Evolutionary conservation across 495 filamentous ascomycete species (phyloP).

Genomic region (Poronia punctata): DNA sequence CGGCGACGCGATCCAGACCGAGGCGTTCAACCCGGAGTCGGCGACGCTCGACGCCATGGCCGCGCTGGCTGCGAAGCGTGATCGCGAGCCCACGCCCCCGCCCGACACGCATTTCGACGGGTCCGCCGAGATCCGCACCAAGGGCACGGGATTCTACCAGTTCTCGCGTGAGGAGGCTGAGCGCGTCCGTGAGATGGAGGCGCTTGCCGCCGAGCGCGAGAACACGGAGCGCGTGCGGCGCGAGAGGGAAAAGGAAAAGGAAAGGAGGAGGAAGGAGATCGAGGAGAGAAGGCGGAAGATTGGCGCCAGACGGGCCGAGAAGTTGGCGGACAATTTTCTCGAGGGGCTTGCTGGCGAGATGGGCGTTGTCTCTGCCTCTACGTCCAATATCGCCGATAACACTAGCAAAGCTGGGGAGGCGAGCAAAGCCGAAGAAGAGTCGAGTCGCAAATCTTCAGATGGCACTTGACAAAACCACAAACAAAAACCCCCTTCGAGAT

Average conservation of each 20-base stretch:
- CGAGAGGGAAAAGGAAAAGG: conserved; percentile 46
- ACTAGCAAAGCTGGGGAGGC: no score
- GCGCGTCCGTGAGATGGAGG: conserved; percentile 68
- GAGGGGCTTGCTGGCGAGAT: conserved; percentile 43
- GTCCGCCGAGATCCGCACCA: conserved; percentile 68
- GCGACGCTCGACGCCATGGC: conserved; percentile 55
- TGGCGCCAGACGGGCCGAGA: conserved; percentile 50
- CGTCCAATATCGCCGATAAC: no score
- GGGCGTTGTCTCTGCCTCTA: conserved; percentile 9
- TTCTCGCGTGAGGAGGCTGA: conserved; percentile 66
- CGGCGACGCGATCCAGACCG: conserved; percentile 72
- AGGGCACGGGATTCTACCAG: conserved; percentile 83
- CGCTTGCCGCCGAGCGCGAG: conserved; percentile 54
- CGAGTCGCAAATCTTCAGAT: no score
- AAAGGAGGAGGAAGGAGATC: conserved; percentile 33
- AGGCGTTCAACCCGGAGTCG: conserved; percentile 70
- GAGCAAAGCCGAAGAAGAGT: no score
- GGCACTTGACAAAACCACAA: no score
- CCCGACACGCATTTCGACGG: conserved; percentile 79
- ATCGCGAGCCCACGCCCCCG: conserved; percentile 70
- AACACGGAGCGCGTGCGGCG: conserved; percentile 59
- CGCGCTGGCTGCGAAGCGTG: conserved; percentile 62
- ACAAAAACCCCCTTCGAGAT: no score
- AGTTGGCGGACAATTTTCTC: conserved; percentile 69
- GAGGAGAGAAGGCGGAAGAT: conserved; percentile 43